Evolutionary conservation across 805 yeast genomes (phyloP).

Genomic region (Isabelozyma pseudorhagii): DNA sequence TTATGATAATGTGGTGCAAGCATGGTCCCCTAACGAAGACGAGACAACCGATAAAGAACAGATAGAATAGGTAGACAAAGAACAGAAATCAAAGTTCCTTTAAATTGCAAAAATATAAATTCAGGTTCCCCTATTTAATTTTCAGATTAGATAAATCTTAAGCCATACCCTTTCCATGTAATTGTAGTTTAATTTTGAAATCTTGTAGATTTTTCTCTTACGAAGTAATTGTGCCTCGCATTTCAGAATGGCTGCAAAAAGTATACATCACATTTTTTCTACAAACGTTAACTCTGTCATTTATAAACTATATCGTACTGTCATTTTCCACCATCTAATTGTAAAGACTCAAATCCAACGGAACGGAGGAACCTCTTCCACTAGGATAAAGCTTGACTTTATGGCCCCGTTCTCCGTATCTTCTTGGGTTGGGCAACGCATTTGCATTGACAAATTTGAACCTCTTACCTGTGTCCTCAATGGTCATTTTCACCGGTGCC

Average conservation of each 20-base stretch:
- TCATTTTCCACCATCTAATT: not conserved
- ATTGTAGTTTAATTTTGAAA: too few relatives aligned
- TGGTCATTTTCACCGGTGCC: conserved; percentile 32
- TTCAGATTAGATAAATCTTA: too few relatives aligned
- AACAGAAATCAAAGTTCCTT: not conserved
- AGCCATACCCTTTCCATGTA: too few relatives aligned
- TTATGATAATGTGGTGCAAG: conserved; percentile 79
- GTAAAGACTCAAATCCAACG: conserved; percentile 55
- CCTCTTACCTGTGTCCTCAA: conserved; percentile 57
- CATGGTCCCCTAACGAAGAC: conserved; percentile 52
- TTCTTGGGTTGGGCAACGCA: conserved; percentile 85
- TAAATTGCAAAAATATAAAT: too few relatives aligned
- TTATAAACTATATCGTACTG: not conserved
- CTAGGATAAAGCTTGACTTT: conserved; percentile 81
- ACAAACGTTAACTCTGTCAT: too few relatives aligned
- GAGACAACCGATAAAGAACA: not conserved
- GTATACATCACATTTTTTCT: too few relatives aligned
- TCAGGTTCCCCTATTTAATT: too few relatives aligned
- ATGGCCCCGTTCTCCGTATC: conserved; percentile 53
- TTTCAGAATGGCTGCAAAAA: too few relatives aligned
- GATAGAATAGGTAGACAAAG: not conserved
- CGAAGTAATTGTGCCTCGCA: too few relatives aligned
- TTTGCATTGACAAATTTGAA: conserved; percentile 65
- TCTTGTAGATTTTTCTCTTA: too few relatives aligned
- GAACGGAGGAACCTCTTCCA: conserved; percentile 92